Conservation (phyloP, 2,329 filamentous ascomycete genomes). For the Aspergillus cejpii region DNA sequence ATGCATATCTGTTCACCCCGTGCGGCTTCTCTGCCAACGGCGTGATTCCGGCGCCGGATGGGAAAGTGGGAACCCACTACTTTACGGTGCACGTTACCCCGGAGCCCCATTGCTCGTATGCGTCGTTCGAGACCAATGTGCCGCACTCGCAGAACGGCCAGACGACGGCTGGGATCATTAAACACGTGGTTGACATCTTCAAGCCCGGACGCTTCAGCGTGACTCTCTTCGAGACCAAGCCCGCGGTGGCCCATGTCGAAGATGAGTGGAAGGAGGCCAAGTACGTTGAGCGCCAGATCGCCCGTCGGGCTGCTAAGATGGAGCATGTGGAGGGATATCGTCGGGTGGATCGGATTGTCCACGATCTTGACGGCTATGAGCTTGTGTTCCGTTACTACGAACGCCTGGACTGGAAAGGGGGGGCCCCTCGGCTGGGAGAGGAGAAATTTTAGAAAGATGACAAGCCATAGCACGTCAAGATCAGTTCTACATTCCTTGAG, state of each 20-base stretch:
- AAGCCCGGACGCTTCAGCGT: slow-evolving; percentile 96
- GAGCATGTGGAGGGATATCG: slow-evolving; percentile 81
- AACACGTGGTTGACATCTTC: slow-evolving; percentile 94
- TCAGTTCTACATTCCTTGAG: background rate
- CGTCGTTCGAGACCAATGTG: slow-evolving; percentile 97
- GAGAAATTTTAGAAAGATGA: slow-evolving; percentile 18
- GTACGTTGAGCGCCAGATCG: slow-evolving; percentile 40
- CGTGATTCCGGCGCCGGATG: slow-evolving; percentile 71
- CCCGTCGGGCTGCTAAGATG: slow-evolving; percentile 50
- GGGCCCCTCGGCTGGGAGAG: slow-evolving; percentile 57
- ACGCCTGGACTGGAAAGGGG: slow-evolving; percentile 70
- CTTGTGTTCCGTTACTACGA: slow-evolving; percentile 96
- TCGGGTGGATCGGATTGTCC: slow-evolving; percentile 87
- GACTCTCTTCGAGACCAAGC: slow-evolving; percentile 89
- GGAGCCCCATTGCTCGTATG: slow-evolving; percentile 93
- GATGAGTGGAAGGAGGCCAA: slow-evolving; percentile 30
- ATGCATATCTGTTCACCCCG: slow-evolving; percentile 92
- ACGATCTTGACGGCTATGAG: slow-evolving; percentile 96
- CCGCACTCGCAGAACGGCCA: slow-evolving; percentile 81
- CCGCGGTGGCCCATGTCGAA: slow-evolving; percentile 36
- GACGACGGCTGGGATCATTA: slow-evolving; percentile 81
- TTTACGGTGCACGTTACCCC: slow-evolving; percentile 98
- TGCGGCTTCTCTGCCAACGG: slow-evolving; percentile 98
- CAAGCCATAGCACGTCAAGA: background rate
- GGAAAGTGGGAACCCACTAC: slow-evolving; percentile 65